These are phyloP conservation scores for Gaultheria prostrata DNA, from an alignment of 148 eudicot genomes.

Conservation along the genomic window DNA sequence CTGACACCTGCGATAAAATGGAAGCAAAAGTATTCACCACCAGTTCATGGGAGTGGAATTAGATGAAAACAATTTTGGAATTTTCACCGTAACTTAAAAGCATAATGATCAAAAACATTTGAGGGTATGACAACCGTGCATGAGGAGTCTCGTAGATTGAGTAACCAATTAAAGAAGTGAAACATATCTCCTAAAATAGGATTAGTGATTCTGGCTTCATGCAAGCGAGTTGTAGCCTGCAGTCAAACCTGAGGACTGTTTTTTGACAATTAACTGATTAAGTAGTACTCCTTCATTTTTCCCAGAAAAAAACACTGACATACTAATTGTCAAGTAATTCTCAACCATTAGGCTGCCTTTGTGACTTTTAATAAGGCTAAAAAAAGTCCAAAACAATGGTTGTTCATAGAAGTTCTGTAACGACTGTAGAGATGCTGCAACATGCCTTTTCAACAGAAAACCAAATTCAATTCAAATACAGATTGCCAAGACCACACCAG, in stretches of 20 bases:
- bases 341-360: background rate
- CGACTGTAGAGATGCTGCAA: background rate
- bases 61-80: background rate
- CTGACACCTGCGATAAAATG: slow-evolving; percentile 17
- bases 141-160: background rate
- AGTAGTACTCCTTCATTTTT: background rate
- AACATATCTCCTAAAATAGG: background rate
- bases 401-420: background rate
- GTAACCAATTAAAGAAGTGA: background rate
- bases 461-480: background rate
- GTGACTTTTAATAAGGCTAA: background rate
- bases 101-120: background rate
- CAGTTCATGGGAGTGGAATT: background rate
- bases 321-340: background rate
- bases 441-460: background rate
- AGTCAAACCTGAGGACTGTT: background rate
- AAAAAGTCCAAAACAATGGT: background rate
- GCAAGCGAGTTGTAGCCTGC: background rate
- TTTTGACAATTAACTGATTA: background rate
- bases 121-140: background rate
- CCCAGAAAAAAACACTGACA: background rate
- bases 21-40: background rate
- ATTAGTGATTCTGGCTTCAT: background rate
- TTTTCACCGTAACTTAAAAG: background rate
- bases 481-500: background rate